Evolutionary conservation across 495 filamentous ascomycete species (phyloP), one percentile per base, ranked within the genome.

Genomic region (Parathielavia hyrcaniae): DNA sequence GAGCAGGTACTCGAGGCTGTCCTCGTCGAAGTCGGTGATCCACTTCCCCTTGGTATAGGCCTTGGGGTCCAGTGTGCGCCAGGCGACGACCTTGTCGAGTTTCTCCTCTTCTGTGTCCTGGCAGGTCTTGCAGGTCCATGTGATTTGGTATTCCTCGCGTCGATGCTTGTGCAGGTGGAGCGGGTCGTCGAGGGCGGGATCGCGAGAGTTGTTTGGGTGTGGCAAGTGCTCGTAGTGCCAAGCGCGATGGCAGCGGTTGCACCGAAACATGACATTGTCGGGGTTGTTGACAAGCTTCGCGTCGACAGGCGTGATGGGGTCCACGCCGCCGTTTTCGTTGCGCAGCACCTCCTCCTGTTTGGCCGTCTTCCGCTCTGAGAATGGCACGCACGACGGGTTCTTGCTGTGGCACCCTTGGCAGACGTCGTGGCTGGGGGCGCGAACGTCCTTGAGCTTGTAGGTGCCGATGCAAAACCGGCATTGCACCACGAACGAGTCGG

Each of bases 141-240:
- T 79, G 20, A 71, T 64, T 10, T 75, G 75, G 64, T 92, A 91
- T 63, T 91, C 83, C 8, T 69, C 58, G 0, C 73, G 60, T 5
- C 73, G 69, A 22, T 72, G 66, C 0, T 69, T 66, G 41, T 67
- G 66, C 2, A 80, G 45, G 17, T 77, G 69, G 17, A 64, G 54
- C 1, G 69, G 68, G 41, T 82, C 76, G 1, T 72, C 59, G 2
- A 63, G 54, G 17, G 74, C 67, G 19, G 74, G 69, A 44, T 71
- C 72, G 7, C 67, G 50, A 8, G 71, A 63, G 0, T 62, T 59
- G 22, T 53, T 66, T 0, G 75, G 63, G 16, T 80, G 65, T 5
- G 86, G 85, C 2, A 97, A 75, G 75, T 97, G 91, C 43, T 88
- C 79, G 49, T 87, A 83, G 69, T 97, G 95, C 69, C 82, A 95